Evolutionary conservation across 176 grass and related monocot genomes (phyloP).

Genomic region (Triticum dicoccoides): DNA sequence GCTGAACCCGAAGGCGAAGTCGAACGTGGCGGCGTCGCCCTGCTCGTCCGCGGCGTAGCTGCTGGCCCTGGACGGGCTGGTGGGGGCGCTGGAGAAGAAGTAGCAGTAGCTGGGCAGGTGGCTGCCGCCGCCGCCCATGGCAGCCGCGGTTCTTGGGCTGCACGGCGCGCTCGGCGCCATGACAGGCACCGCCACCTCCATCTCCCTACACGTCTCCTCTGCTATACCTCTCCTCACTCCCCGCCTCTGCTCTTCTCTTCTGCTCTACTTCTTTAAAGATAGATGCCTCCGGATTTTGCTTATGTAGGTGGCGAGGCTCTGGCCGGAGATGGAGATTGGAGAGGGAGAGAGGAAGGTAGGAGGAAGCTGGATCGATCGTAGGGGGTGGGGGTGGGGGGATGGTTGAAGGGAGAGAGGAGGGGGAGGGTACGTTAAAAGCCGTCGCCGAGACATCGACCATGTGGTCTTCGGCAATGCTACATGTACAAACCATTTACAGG

Average conservation of each 20-base stretch:
- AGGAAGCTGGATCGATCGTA: slow-evolving; percentile 48
- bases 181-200: slow-evolving; percentile 73
- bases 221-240: neutral
- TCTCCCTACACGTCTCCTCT: neutral
- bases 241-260: neutral
- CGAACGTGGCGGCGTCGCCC: slow-evolving; percentile 32
- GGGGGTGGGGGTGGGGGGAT: neutral
- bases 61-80: slow-evolving; percentile 65
- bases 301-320: slow-evolving; percentile 7
- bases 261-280: slow-evolving; percentile 5
- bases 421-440: slow-evolving; percentile 23
- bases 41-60: slow-evolving; percentile 15
- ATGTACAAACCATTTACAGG: no score
- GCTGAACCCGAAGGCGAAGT: slow-evolving; percentile 63
- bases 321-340: neutral
- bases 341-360: slow-evolving; percentile 42
- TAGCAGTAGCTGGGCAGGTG: slow-evolving; percentile 37
- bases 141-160: slow-evolving; percentile 54
- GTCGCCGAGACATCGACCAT: slow-evolving; percentile 34
- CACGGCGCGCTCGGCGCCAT: slow-evolving; percentile 63
- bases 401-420: neutral
- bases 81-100: slow-evolving; percentile 76
- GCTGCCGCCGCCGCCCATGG: slow-evolving; percentile 18
- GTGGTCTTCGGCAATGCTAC: neutral
- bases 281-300: slow-evolving; percentile 18